phyloP scores from a whole-genome alignment of 805 yeast species.

The Metschnikowia picachoensis region DNA sequence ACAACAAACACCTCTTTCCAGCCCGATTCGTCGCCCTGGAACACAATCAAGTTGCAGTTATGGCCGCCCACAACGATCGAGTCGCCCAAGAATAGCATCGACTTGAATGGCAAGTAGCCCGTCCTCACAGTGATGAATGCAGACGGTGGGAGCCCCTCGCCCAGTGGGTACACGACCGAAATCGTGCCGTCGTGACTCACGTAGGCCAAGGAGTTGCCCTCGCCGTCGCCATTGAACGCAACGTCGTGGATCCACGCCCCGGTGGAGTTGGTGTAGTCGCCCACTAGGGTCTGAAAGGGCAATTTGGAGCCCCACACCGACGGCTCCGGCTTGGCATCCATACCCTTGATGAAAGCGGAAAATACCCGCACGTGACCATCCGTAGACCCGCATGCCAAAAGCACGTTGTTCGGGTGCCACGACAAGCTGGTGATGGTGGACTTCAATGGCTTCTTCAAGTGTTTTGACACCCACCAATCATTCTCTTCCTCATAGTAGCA shows the following conservation, averaged over 20 bases:
- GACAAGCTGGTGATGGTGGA: constrained; percentile 78
- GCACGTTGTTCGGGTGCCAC: constrained; percentile 93
- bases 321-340: constrained; percentile 78
- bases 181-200: constrained; percentile 86
- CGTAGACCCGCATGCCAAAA: constrained; percentile 86
- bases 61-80: constrained; percentile 83
- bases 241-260: constrained; percentile 94
- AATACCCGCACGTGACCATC: constrained; percentile 91
- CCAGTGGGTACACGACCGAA: constrained; percentile 73
- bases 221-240: constrained; percentile 73
- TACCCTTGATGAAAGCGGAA: constrained; percentile 82
- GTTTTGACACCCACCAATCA: constrained; percentile 99
- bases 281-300: constrained; percentile 90
- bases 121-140: constrained; percentile 59
- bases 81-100: constrained; percentile 67
- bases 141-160: constrained; percentile 58
- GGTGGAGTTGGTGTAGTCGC: constrained; percentile 63
- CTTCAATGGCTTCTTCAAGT: constrained; percentile 90
- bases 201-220: constrained; percentile 61
- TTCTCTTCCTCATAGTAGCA: constrained; percentile 95
- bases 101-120: constrained; percentile 72
- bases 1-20: constrained; percentile 59
- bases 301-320: constrained; percentile 91
- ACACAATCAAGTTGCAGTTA: constrained; percentile 86
- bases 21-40: constrained; percentile 59